Base-by-base conservation (phyloP, 768 basidiomycete species). In the Boletus rex-veris region DNA sequence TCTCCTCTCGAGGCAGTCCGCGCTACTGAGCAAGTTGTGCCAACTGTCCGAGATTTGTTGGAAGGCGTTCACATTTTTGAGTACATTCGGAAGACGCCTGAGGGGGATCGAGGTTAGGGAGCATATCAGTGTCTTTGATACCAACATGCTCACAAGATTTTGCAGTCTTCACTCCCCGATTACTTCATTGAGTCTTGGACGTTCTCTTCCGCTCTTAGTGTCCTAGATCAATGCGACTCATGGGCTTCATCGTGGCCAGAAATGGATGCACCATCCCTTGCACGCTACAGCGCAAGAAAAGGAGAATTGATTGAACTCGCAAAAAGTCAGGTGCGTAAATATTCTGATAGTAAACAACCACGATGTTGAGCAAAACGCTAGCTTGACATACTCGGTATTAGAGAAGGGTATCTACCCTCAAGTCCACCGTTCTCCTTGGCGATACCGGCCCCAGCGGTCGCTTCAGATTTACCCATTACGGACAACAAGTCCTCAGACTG, bases 131-230 rank as follows among this genome's bases (percentile, higher is more conserved):
- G 26, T 58, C 48, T 26, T 19, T 33, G 38, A 31, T 50, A 58
- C 33, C 42, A 36, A 49, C 7, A 47, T 44, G 30, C 67, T 72
- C 45, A 70, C 48, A 44, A 55, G 31, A 42, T 57, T 52, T 58
- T 45, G 16, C 54, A 85, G 81, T 66, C 63, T 33, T 77, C 74
- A 5, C 73, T 89, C 21, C 80, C 88, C 0, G 73, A 75, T 16
- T 82, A 86, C 64, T 97, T 96, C 66, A 76, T 97, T 33, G 91
- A 97, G 66, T 87, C 90, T 0, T 99, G 97, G 97, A 87, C 82
- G 33, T 98, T 92, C 71, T 92, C 90, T 16, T 92, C 94, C 0
- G 85, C 92, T 18, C 75, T 95, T 41, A 91, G 86, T 58, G 84
- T 88, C 41, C 83, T 93, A 26, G 85, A 91, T 12, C 85, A 86